Conservation (phyloP, 345 rosid species). For the Boechera divaricarpa region DNA sequence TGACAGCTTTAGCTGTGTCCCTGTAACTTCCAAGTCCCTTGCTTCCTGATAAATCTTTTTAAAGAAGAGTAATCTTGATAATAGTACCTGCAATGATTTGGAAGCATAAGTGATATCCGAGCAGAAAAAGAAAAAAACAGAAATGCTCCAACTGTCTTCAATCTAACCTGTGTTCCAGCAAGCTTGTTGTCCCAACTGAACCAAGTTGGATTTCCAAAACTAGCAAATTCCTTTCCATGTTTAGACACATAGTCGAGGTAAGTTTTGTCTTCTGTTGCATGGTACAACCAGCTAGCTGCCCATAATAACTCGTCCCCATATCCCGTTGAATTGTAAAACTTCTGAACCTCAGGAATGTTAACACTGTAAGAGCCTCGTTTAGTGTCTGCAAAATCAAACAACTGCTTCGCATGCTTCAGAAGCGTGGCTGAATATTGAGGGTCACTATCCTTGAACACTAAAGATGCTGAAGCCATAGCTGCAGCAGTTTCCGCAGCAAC, state of each 20-base stretch:
- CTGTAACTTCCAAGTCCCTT: conserved; percentile 68
- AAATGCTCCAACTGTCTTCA: neutral
- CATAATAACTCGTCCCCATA: conserved; percentile 90
- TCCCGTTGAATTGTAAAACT: conserved; percentile 86
- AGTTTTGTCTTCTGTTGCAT: conserved; percentile 77
- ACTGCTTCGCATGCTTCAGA: conserved; percentile 76
- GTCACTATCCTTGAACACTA: conserved; percentile 75
- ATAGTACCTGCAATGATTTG: conserved; percentile 62
- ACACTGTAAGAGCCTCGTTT: conserved; percentile 70
- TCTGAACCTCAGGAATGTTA: conserved; percentile 68
- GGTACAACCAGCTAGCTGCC: conserved; percentile 98
- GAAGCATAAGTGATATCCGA: neutral
- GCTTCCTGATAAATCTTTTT: conserved; percentile 64
- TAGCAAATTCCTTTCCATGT: conserved; percentile 69
- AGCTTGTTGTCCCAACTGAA: conserved; percentile 98
- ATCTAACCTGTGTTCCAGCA: conserved; percentile 87
- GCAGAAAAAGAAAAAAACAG: neutral
- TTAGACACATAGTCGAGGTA: conserved; percentile 74
- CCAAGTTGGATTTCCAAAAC: conserved; percentile 92
- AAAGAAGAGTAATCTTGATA: conserved; percentile 84
- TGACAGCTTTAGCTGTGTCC: conserved; percentile 88
- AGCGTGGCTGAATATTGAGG: conserved; percentile 75
- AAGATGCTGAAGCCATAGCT: conserved; percentile 93
- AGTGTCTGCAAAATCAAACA: conserved; percentile 82
- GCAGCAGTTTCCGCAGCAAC: conserved; percentile 99